These are phyloP conservation scores for Alternaria infectoria DNA, from an alignment of 2,329 filamentous ascomycete genomes.

Conservation along the genomic window DNA sequence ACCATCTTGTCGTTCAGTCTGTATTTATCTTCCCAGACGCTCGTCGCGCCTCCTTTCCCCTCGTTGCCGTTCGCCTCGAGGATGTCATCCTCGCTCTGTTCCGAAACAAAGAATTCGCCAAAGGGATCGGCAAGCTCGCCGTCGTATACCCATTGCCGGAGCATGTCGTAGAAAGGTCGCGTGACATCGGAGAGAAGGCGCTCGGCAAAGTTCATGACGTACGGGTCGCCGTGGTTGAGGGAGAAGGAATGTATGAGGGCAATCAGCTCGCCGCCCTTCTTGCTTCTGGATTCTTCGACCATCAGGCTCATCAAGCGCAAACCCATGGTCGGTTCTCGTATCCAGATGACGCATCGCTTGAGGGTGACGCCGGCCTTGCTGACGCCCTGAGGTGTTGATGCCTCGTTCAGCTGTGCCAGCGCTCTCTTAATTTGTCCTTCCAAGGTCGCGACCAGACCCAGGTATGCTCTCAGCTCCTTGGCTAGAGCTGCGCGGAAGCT, in stretches of 20 bases:
- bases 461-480: constrained; percentile 84
- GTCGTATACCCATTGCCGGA: constrained; percentile 97
- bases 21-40: constrained; percentile 98
- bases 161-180: constrained; percentile 93
- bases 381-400: constrained; percentile 71
- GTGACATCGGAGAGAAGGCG: constrained; percentile 86
- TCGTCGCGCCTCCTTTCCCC: constrained; percentile 69
- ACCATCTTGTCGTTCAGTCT: constrained; percentile 84
- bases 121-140: constrained; percentile 97
- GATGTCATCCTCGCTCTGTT: constrained; percentile 67
- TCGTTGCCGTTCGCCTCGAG: constrained; percentile 50
- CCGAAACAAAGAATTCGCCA: constrained; percentile 91
- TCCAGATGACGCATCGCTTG: constrained; percentile 97
- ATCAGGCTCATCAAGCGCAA: constrained; percentile 92
- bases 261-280: constrained; percentile 89
- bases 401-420: constrained; percentile 73
- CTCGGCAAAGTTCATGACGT: constrained; percentile 92
- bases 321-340: constrained; percentile 94
- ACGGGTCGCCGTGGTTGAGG: constrained; percentile 91
- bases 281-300: constrained; percentile 83
- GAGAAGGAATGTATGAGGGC: constrained; percentile 93
- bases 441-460: constrained; percentile 87
- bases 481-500: constrained; percentile 88
- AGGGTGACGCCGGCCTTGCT: constrained; percentile 90
- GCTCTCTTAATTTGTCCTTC: constrained; percentile 91